phyloP scores from a whole-genome alignment of 2,329 filamentous ascomycete genomes.

The Coleophoma cylindrospora region DNA sequence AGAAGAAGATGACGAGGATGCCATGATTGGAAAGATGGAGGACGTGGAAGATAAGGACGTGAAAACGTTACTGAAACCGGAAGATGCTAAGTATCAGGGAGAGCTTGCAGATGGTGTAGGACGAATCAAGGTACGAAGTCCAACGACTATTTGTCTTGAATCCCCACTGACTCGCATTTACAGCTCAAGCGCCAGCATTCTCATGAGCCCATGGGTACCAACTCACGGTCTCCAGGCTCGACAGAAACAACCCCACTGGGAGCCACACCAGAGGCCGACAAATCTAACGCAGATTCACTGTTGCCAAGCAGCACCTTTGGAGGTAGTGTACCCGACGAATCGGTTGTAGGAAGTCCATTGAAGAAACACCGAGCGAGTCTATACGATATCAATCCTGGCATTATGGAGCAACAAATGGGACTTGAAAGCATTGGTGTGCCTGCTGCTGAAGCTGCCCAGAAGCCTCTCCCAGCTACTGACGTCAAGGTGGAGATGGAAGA shows the following conservation, averaged over 20 bases:
- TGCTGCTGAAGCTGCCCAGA: slow-evolving; percentile 23
- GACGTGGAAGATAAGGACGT: slow-evolving; percentile 59
- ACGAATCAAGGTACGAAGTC: slow-evolving; percentile 67
- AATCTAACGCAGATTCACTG: slow-evolving; percentile 22
- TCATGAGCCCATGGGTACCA: slow-evolving; percentile 54
- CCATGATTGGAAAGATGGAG: slow-evolving; percentile 59
- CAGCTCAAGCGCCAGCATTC: slow-evolving; percentile 81
- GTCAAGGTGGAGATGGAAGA: slow-evolving; percentile 20
- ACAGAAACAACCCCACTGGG: slow-evolving; percentile 34
- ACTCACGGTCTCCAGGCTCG: slow-evolving; percentile 40
- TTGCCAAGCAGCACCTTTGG: slow-evolving; percentile 34
- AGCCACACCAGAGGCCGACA: slow-evolving; percentile 30
- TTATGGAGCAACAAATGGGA: slow-evolving; percentile 19
- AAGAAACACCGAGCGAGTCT: slow-evolving; percentile 70
- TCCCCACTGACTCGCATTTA: slow-evolving; percentile 21
- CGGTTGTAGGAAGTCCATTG: slow-evolving; percentile 61
- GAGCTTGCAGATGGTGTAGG: slow-evolving; percentile 78
- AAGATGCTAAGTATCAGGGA: slow-evolving; percentile 67
- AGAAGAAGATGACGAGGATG: slow-evolving; percentile 66
- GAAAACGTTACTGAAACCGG: slow-evolving; percentile 56
- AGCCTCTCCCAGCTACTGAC: slow-evolving; percentile 14
- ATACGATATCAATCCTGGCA: slow-evolving; percentile 39
- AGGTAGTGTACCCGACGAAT: slow-evolving; percentile 37
- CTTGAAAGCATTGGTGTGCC: slow-evolving; percentile 18
- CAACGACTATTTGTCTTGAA: background rate